Conservation (phyloP, 495 filamentous ascomycete species). For the Parathielavia appendiculata region DNA sequence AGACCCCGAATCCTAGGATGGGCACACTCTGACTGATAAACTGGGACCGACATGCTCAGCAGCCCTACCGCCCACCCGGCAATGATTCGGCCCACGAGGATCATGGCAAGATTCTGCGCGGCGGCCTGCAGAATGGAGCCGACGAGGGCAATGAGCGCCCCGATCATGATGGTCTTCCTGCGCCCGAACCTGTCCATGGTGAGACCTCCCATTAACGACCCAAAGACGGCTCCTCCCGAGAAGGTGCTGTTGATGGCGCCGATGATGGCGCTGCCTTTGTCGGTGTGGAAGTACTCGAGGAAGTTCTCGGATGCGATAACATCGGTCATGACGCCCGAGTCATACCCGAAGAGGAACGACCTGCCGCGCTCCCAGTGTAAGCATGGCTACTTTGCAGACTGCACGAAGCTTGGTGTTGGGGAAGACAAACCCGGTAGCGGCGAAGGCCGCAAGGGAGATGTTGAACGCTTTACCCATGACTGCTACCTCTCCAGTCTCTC, state of each 20-base stretch:
- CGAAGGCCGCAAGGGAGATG: conserved; percentile 41
- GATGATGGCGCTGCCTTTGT: conserved; percentile 9
- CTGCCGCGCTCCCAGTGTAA: not conserved
- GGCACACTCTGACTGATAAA: conserved; percentile 38
- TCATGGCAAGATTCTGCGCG: conserved; percentile 44
- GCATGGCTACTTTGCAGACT: not conserved
- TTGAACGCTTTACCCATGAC: conserved; percentile 44
- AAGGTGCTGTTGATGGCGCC: conserved; percentile 22
- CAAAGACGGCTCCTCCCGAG: conserved; percentile 39
- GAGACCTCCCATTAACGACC: conserved; percentile 30
- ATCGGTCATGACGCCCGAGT: conserved; percentile 52
- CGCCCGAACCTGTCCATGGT: conserved; percentile 37
- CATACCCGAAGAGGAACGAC: conserved; percentile 51
- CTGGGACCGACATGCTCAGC: conserved; percentile 43
- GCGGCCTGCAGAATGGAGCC: conserved; percentile 47
- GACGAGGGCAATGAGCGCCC: conserved; percentile 49
- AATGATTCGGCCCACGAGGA: conserved; percentile 46
- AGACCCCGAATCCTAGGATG: conserved; percentile 20
- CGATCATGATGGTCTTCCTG: conserved; percentile 48
- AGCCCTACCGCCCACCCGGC: conserved; percentile 45
- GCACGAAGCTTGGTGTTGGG: not conserved
- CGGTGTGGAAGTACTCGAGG: conserved; percentile 15
- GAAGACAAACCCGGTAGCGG: conserved; percentile 36
- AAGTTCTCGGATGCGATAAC: conserved; percentile 44
- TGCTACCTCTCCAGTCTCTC: no score